Percentiles rank a stretch among this genome's conserved stretches.
These are phyloP conservation scores for Adansonia grandidieri DNA, from an alignment of 441 rosid species.

Conservation along the genomic window DNA sequence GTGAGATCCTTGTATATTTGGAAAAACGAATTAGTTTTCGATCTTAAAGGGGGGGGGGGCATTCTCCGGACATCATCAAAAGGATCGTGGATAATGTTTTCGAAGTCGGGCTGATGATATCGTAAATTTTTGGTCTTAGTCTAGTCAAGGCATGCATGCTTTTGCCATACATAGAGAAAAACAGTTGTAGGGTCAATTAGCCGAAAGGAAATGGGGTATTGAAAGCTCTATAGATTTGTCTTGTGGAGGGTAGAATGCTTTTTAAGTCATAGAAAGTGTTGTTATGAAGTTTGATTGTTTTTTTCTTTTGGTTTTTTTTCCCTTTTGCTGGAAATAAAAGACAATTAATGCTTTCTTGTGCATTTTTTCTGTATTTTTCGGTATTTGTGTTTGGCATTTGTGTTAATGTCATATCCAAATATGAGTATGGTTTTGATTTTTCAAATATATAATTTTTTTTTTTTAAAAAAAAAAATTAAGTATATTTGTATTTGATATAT, in stretches of 20 bases:
- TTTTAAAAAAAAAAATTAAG: too few species aligned
- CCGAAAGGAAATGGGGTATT: constrained; percentile 25
- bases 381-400: not conserved
- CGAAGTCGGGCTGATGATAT: constrained; percentile 34
- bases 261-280: constrained; percentile 35
- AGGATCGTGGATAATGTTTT: constrained; percentile 30
- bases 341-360: constrained; percentile 4
- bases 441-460: too few species aligned
- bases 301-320: constrained; percentile 2
- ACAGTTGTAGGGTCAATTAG: constrained; percentile 23
- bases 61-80: constrained; percentile 25
- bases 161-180: constrained; percentile 25
- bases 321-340: constrained; percentile 36
- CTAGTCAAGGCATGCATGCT: constrained; percentile 36
- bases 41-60: constrained; percentile 24
- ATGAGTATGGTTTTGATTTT: too few species aligned
- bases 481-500: too few species aligned
- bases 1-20: constrained; percentile 44
- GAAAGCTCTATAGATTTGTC: constrained; percentile 54
- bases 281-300: constrained; percentile 25
- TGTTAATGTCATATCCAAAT: too few species aligned
- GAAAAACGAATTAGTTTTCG: constrained; percentile 31
- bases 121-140: constrained; percentile 39
- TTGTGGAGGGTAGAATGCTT: constrained; percentile 32
- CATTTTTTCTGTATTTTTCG: not conserved